Evolutionary conservation across 2,329 filamentous ascomycete species (phyloP), one percentile per base, ranked within the genome.

Genomic region (Aureobasidium musti): DNA sequence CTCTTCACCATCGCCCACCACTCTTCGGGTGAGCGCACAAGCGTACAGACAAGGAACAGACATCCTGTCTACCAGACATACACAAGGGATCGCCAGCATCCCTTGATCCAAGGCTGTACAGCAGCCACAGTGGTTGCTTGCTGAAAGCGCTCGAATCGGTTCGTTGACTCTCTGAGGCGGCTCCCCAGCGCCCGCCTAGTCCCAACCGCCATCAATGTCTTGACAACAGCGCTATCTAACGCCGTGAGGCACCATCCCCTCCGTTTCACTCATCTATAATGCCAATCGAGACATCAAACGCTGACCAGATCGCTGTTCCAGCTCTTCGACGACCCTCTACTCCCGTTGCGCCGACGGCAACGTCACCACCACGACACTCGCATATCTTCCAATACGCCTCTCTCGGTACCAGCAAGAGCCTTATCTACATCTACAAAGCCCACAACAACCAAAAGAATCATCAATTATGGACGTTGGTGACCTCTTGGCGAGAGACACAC

Each of bases 381-480:
- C 57, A 63, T 35, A 41, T 54, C 53, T 39, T 19, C 57, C 67
- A 57, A 66, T 66, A 59, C 47, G 60, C 28, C 61, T 45, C 17
- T 33, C 23, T 19, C 61, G 14, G 37, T 14, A 23, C 35, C 47
- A 21, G 60, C 33, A 61, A 59, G 35, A 53, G 65, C 26, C 30
- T 61, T 53, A 10, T n/a, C 59, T 39, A 64, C 23, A 64, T 23
- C 49, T 35, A 54, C 19, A 57, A 21, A 23, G 21, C 35, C 47
- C 14, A 35, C 11, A 53, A 30, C 43, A 54, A n/a, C 19, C 49
- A 45, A 26, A 13, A 43, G 37, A 39, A 45, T 17, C 37, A 6
- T 19, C 17, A 19, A 50, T 63, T 41, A 79, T 79, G 77, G 74
- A 79, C 68, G 70, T 77, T 65, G 75, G 74, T 33, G 76, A 72